phyloP scores from a whole-genome alignment of 306 rosid species.

The Ziziphus jujuba region DNA sequence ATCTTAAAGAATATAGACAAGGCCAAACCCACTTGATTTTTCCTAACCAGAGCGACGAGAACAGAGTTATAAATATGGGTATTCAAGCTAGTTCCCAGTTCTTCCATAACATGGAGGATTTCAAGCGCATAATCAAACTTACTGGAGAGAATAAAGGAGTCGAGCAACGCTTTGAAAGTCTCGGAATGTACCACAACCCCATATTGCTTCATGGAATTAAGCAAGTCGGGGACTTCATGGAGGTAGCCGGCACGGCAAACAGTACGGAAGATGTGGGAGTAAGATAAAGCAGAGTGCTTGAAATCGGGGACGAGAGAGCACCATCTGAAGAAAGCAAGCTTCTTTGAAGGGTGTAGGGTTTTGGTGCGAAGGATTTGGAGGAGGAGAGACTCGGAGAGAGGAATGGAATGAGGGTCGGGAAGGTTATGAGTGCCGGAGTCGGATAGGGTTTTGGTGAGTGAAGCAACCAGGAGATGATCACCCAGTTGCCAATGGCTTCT shows the following conservation, averaged over 20 bases:
- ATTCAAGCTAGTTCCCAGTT: constrained; percentile 31
- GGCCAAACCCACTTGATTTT: constrained; percentile 62
- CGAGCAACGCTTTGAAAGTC: constrained; percentile 62
- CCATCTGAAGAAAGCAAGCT: constrained; percentile 70
- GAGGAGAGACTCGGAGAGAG: constrained; percentile 53
- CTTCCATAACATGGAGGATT: constrained; percentile 53
- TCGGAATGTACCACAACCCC: constrained; percentile 44
- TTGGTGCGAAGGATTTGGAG: constrained; percentile 51
- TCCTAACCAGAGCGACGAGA: constrained; percentile 53
- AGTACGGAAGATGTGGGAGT: constrained; percentile 50
- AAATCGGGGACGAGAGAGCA: constrained; percentile 33
- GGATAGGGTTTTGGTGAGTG: constrained; percentile 57
- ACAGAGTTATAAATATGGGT: constrained; percentile 49
- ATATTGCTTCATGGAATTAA: constrained; percentile 50
- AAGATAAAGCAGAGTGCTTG: constrained; percentile 37
- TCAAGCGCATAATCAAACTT: constrained; percentile 53
- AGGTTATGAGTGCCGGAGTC: constrained; percentile 56
- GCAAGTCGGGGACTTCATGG: constrained; percentile 46
- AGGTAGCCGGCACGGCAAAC: constrained; percentile 44
- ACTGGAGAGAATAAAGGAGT: constrained; percentile 44
- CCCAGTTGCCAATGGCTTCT: constrained; percentile 31
- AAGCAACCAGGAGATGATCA: constrained; percentile 57
- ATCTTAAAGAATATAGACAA: constrained; percentile 57
- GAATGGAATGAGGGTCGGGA: constrained; percentile 36
- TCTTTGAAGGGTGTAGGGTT: constrained; percentile 56